Percentiles rank a stretch among this genome's conserved stretches.
phyloP scores from a whole-genome alignment of 257 asterid genomes.

The Solanum pinnatisectum region DNA sequence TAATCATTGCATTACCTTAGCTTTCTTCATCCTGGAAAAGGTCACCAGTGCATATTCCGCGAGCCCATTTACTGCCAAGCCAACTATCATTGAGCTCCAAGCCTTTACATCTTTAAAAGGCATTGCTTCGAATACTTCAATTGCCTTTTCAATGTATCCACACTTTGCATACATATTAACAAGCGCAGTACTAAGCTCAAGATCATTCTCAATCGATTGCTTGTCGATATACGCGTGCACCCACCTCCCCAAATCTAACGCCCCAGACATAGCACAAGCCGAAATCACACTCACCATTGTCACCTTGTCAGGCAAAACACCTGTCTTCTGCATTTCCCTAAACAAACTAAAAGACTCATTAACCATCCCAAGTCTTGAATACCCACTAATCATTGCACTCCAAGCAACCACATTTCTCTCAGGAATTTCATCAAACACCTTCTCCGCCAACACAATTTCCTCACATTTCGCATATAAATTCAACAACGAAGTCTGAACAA shows the following conservation, averaged over 20 bases:
- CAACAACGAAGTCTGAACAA: conserved; percentile 56
- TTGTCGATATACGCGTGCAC: conserved; percentile 43
- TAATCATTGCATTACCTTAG: background rate
- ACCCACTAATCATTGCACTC: conserved; percentile 64
- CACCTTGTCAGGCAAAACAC: conserved; percentile 59
- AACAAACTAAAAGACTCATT: conserved; percentile 56
- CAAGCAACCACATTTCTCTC: conserved; percentile 55
- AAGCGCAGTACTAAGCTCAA: conserved; percentile 59
- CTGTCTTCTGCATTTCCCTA: conserved; percentile 54
- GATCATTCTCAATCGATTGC: conserved; percentile 48
- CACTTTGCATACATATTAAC: conserved; percentile 75
- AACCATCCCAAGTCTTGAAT: conserved; percentile 45
- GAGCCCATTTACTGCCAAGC: conserved; percentile 52
- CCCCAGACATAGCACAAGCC: conserved; percentile 59
- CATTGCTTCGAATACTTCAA: conserved; percentile 47
- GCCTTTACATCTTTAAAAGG: conserved; percentile 64
- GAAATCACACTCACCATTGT: conserved; percentile 62
- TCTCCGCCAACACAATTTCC: conserved; percentile 36
- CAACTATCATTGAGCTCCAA: conserved; percentile 76
- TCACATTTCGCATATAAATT: conserved; percentile 54
- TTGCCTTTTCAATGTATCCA: conserved; percentile 59
- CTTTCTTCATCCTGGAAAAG: conserved; percentile 33
- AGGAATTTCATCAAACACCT: conserved; percentile 69
- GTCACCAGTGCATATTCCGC: conserved; percentile 45
- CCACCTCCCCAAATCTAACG: conserved; percentile 70